Percentiles rank a stretch among this genome's conserved stretches.
Evolutionary conservation across 2,329 filamentous ascomycete genomes (phyloP).

Genomic region (Stromatinia cepivora): DNA sequence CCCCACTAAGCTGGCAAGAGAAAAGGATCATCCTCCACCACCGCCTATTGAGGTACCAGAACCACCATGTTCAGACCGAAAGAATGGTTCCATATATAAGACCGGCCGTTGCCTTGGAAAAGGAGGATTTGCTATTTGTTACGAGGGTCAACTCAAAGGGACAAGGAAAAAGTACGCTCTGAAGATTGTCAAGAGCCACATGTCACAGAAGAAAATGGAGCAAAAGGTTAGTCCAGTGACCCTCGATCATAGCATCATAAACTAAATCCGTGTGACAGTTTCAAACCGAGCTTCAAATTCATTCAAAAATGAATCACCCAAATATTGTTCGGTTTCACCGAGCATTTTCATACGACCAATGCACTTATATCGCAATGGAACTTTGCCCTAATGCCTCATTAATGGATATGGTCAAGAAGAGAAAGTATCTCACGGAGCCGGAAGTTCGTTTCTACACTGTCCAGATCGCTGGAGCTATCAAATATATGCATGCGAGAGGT

Average conservation of each 20-base stretch:
- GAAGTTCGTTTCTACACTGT: constrained; percentile 93
- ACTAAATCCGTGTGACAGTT: constrained; percentile 49
- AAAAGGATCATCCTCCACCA: constrained; percentile 66
- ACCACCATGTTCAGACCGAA: constrained; percentile 67
- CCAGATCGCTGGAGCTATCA: constrained; percentile 94
- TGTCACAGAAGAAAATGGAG: constrained; percentile 75
- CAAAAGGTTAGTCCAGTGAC: constrained; percentile 63
- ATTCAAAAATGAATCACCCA: constrained; percentile 94
- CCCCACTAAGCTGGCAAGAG: constrained; percentile 49
- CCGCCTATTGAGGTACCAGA: constrained; percentile 61
- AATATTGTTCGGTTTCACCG: constrained; percentile 96
- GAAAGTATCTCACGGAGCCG: constrained; percentile 86
- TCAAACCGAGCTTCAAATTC: constrained; percentile 88
- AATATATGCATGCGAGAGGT: constrained; percentile 94
- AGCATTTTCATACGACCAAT: constrained; percentile 85
- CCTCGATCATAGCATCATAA: not conserved
- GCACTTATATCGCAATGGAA: constrained; percentile 92
- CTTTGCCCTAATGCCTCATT: constrained; percentile 93
- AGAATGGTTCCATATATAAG: constrained; percentile 70
- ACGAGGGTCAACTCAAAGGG: constrained; percentile 67
- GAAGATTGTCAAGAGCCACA: constrained; percentile 81
- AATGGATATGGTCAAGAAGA: constrained; percentile 95
- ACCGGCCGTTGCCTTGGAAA: constrained; percentile 75
- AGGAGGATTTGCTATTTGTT: constrained; percentile 81
- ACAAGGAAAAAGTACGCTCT: constrained; percentile 70